Conservation (phyloP, 257 asterid genomes). For the Solanum pimpinellifolium region DNA sequence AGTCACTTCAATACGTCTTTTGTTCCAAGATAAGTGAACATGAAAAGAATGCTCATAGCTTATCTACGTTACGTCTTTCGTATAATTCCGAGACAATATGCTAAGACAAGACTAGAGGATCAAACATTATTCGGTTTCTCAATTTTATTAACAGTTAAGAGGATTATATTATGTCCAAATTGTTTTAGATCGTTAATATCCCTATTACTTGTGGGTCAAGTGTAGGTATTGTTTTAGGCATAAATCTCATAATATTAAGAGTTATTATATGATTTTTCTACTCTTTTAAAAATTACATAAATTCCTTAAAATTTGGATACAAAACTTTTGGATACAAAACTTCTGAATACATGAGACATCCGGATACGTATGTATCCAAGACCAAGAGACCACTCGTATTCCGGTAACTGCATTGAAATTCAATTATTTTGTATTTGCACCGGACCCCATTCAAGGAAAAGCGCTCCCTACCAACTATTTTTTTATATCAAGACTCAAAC, state of each 20-base stretch:
- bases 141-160: not conserved
- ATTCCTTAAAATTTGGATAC: too few species aligned
- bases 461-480: not conserved
- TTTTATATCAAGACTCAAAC: too few species aligned
- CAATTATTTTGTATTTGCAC: too few species aligned
- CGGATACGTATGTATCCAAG: not conserved
- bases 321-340: not conserved
- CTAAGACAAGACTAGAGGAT: not conserved
- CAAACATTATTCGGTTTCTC: not conserved
- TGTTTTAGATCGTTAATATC: not conserved
- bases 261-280: not conserved
- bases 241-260: not conserved
- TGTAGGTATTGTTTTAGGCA: not conserved
- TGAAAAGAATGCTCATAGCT: not conserved
- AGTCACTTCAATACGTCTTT: not conserved
- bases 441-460: not conserved
- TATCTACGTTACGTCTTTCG: not conserved
- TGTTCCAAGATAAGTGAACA: not conserved
- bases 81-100: not conserved
- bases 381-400: not conserved
- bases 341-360: not conserved
- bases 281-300: too few species aligned
- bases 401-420: too few species aligned
- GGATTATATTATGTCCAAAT: not conserved
- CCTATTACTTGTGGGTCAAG: not conserved